These are phyloP conservation scores for Conticribra guillardii DNA, from an alignment of 108 stramenopile genomes.

Conservation along the genomic window DNA sequence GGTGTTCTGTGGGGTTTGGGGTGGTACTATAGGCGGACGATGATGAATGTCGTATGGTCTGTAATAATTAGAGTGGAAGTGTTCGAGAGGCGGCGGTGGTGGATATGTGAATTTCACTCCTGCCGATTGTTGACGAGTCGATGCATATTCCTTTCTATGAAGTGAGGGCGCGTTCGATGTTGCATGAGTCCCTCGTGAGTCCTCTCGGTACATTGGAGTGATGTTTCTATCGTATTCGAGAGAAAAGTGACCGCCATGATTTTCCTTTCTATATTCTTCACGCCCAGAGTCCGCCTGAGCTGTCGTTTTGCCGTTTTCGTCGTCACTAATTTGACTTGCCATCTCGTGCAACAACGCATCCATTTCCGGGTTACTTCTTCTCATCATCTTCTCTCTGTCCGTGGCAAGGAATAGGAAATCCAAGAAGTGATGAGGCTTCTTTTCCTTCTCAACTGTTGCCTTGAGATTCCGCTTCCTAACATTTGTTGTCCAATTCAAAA, in stretches of 20 bases:
- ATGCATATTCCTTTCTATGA: not conserved
- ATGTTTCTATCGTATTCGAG: not conserved
- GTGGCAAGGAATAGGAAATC: slow-evolving; percentile 65
- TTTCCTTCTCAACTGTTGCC: slow-evolving; percentile 47
- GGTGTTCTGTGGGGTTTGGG: slow-evolving; percentile 11
- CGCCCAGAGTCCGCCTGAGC: not conserved
- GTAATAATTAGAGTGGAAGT: not conserved
- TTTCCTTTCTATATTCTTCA: too few relatives aligned
- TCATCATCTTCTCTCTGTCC: slow-evolving; percentile 52
- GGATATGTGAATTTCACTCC: not conserved
- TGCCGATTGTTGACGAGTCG: not conserved
- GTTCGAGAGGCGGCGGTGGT: not conserved
- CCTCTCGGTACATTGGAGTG: not conserved
- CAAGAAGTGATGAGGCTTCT: slow-evolving; percentile 70
- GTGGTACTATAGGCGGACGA: not conserved
- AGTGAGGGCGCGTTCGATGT: not conserved
- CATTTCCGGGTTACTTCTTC: slow-evolving; percentile 8
- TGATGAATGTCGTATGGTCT: not conserved
- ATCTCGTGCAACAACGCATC: slow-evolving; percentile 3
- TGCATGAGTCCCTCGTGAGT: too few relatives aligned
- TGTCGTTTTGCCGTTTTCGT: not conserved
- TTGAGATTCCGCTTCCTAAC: slow-evolving; percentile 64
- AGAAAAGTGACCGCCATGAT: too few relatives aligned
- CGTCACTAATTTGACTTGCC: not conserved
- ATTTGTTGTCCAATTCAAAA: slow-evolving; percentile 62